These are phyloP conservation scores for Acanthamoeba healyi DNA, from an alignment of 208 protist genomes.

Conservation along the genomic window DNA sequence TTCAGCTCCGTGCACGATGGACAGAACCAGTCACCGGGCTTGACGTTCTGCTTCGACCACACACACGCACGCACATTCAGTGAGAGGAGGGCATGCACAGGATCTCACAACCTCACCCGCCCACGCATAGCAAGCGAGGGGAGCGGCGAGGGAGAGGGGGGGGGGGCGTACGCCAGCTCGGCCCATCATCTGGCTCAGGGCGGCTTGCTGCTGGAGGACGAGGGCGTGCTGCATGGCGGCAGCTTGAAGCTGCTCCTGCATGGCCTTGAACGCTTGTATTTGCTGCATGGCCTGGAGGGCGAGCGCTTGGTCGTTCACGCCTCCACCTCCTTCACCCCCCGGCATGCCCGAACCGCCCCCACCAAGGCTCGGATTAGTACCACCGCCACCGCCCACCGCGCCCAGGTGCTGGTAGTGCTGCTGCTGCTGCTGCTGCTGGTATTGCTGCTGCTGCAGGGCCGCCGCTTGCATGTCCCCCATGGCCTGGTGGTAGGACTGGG, in stretches of 20 bases:
- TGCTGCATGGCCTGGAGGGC: constrained; percentile 65
- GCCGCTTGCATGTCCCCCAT: too few relatives aligned
- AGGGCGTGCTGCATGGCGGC: constrained; percentile 40
- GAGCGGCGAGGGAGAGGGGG: background rate
- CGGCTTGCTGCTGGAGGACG: constrained; percentile 4
- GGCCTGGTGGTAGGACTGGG: background rate
- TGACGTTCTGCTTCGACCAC: background rate
- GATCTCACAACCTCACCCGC: too few relatives aligned
- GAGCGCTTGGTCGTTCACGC: constrained; percentile 16
- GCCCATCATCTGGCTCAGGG: constrained; percentile 21
- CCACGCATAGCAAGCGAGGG: too few relatives aligned
- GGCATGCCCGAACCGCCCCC: constrained; percentile 27
- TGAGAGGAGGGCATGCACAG: too few relatives aligned
- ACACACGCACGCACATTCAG: too few relatives aligned
- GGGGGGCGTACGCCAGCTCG: background rate
- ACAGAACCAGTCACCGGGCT: constrained; percentile 71
- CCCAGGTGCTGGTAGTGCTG: background rate
- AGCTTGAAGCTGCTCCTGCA: constrained; percentile 56
- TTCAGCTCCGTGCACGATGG: constrained; percentile 68
- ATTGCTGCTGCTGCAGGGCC: background rate
- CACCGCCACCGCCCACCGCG: background rate
- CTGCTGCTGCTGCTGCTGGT: background rate
- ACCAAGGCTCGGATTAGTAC: constrained; percentile 2
- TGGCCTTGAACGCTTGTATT: constrained; percentile 71
- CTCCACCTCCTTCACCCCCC: constrained; percentile 40